phyloP scores from a whole-genome alignment of 2,329 filamentous ascomycete species.

The Leptodontidium sp. region DNA sequence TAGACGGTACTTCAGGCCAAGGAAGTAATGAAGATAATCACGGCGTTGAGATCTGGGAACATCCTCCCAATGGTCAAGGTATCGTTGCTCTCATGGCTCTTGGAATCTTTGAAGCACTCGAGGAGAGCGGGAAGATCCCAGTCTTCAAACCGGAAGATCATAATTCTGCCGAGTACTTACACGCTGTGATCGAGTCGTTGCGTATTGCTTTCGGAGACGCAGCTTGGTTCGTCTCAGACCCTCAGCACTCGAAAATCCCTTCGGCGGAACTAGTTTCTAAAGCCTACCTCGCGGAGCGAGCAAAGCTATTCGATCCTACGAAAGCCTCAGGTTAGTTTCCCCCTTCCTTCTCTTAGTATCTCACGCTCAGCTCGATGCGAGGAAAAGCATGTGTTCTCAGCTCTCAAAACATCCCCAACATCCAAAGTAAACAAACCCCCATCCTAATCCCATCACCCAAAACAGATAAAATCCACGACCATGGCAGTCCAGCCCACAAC shows the following conservation, averaged over 20 bases:
- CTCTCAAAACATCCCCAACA: too few species aligned
- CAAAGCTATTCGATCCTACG: slow-evolving; percentile 63
- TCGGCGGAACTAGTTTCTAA: slow-evolving; percentile 72
- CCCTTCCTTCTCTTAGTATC: too few species aligned
- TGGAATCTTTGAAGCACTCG: slow-evolving; percentile 88
- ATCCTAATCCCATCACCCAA: background rate
- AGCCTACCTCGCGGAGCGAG: slow-evolving; percentile 78
- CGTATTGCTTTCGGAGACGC: slow-evolving; percentile 91
- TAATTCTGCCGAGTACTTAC: slow-evolving; percentile 83
- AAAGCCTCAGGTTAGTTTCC: slow-evolving; percentile 59
- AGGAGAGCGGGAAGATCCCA: slow-evolving; percentile 77
- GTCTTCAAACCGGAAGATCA: slow-evolving; percentile 75
- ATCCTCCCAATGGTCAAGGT: slow-evolving; percentile 95
- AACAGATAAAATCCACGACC: slow-evolving; percentile 59
- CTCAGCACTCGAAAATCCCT: slow-evolving; percentile 75
- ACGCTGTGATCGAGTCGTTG: slow-evolving; percentile 86
- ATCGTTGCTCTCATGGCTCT: slow-evolving; percentile 95
- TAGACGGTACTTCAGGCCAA: slow-evolving; percentile 52
- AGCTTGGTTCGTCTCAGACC: slow-evolving; percentile 89
- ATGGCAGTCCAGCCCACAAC: slow-evolving; percentile 85
- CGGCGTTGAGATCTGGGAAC: slow-evolving; percentile 90
- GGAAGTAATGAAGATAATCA: slow-evolving; percentile 51
- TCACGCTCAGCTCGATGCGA: too few species aligned
- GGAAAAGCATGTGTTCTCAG: too few species aligned
- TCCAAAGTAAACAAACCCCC: background rate